Evolutionary conservation across 495 filamentous ascomycete genomes (phyloP).

Genomic region (Arthonia radiata): DNA sequence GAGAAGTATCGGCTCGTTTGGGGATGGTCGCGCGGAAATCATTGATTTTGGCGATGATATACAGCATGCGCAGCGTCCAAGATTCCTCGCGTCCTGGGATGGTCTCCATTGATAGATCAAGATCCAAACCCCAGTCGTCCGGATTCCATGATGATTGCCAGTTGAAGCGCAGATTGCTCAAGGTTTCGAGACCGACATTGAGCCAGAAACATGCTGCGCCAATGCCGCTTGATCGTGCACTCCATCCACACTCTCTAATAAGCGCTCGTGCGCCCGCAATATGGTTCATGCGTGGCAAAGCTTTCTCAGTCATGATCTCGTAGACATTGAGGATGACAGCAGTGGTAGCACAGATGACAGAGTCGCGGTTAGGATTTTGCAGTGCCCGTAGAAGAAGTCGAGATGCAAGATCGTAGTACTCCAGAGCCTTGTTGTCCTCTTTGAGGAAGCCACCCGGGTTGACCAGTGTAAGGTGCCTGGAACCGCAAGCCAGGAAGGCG

Average conservation of each 20-base stretch:
- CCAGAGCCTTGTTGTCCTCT: slow-evolving; percentile 51
- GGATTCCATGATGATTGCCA: slow-evolving; percentile 81
- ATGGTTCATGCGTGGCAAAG: slow-evolving; percentile 58
- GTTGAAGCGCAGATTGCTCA: slow-evolving; percentile 67
- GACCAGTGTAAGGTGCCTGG: slow-evolving; percentile 48
- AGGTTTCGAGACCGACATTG: slow-evolving; percentile 70
- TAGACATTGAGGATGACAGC: slow-evolving; percentile 80
- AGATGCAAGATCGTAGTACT: slow-evolving; percentile 66
- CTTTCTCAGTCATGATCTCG: slow-evolving; percentile 65
- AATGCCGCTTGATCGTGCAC: slow-evolving; percentile 50
- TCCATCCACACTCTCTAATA: slow-evolving; percentile 82
- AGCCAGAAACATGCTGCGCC: slow-evolving; percentile 88
- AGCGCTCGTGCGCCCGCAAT: slow-evolving; percentile 68
- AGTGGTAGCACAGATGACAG: slow-evolving; percentile 65
- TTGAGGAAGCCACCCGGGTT: slow-evolving; percentile 36
- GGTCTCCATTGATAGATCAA: slow-evolving; percentile 36
- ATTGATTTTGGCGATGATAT: slow-evolving; percentile 66
- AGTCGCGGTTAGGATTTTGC: slow-evolving; percentile 63
- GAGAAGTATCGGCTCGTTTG: slow-evolving; percentile 29
- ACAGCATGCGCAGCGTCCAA: slow-evolving; percentile 83
- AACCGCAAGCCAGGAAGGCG: slow-evolving; percentile 73
- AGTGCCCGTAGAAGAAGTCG: slow-evolving; percentile 43
- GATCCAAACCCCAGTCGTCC: slow-evolving; percentile 74
- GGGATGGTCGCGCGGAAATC: slow-evolving; percentile 54
- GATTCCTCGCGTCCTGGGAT: slow-evolving; percentile 40